Evolutionary conservation across 2,329 filamentous ascomycete species (phyloP), one percentile per base, ranked within the genome.

Genomic region (Colletotrichum melonis): DNA sequence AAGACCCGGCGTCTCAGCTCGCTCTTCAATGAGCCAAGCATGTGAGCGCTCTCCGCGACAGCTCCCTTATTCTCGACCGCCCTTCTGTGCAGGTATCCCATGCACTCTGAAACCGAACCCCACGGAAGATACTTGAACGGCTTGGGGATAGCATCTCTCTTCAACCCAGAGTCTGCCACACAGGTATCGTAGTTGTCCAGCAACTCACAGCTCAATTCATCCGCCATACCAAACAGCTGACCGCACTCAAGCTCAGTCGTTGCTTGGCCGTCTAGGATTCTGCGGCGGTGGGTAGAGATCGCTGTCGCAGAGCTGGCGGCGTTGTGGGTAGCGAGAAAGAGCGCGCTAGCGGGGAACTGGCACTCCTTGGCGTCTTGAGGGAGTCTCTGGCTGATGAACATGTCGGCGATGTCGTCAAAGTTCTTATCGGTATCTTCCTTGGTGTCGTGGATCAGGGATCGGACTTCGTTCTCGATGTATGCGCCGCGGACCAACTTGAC

Each of bases 301-400:
- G 93, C 94, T 55, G 89, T 88, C 62, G 89, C 38, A 11, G 70
- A 65, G 70, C 70, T 73, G 35, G 54, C 35, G 60, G 70, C 89
- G 80, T 98, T 98, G 84, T 98, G 95, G 1, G 93, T 93, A 11
- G 95, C 95, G 16, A 98, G 87, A 32, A 98, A 90, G 24, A 97
- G 78, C 76, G 86, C 86, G 16, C 92, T 73, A 1, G 54, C 86
- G 1, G 81, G 81, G 0, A 92, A 92, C 78, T 91, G 93, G 65
- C 69, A 82, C 82, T 75, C 83, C 1, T 52, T 63, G 6, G 76
- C 78, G 16, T 38, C 54, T 30, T 8, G 24, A 11, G 72, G 71
- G 1, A 84, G 79, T 46, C 86, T 87, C 87, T 93, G 95, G 73
- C 87, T 82, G 69, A 97, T 86, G 8, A 97, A 85, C 14, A 90